phyloP scores from a whole-genome alignment of 345 rosid genomes.

The Pseudoturritis turrita region DNA sequence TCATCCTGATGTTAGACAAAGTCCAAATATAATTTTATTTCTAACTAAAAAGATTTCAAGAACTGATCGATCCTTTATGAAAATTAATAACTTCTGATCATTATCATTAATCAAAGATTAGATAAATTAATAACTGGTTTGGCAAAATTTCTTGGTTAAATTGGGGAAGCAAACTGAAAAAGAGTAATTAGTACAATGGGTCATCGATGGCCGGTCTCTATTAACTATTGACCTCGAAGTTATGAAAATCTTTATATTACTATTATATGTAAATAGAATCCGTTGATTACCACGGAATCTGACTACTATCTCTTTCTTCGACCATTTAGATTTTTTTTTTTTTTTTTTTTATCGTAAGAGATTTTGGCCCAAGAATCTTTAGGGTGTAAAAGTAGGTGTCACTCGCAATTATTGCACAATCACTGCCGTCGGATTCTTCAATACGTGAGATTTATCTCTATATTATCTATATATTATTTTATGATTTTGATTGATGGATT shows the following conservation, averaged over 20 bases:
- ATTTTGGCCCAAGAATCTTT: slow-evolving; percentile 9
- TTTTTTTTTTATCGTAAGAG: background rate
- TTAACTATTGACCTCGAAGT: slow-evolving; percentile 32
- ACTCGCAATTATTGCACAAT: slow-evolving; percentile 20
- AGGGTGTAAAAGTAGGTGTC: slow-evolving; percentile 14
- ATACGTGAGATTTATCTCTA: background rate
- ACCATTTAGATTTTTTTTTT: background rate
- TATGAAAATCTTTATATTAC: slow-evolving; percentile 15
- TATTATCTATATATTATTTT: background rate
- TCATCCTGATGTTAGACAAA: background rate
- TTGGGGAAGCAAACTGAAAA: background rate
- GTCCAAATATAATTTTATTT: background rate
- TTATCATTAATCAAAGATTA: background rate
- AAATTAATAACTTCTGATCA: background rate
- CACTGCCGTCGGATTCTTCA: slow-evolving; percentile 24
- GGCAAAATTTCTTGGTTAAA: background rate
- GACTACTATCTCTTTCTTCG: slow-evolving; percentile 1
- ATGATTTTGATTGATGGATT: background rate
- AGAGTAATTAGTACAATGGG: background rate
- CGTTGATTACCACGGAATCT: slow-evolving; percentile 27
- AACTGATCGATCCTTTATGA: background rate
- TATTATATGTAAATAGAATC: background rate
- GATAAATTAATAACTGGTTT: background rate
- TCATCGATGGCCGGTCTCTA: background rate
- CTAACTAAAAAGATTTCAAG: background rate